Evolutionary conservation across 495 filamentous ascomycete species (phyloP).

Genomic region (Jackrogersella multiformis): DNA sequence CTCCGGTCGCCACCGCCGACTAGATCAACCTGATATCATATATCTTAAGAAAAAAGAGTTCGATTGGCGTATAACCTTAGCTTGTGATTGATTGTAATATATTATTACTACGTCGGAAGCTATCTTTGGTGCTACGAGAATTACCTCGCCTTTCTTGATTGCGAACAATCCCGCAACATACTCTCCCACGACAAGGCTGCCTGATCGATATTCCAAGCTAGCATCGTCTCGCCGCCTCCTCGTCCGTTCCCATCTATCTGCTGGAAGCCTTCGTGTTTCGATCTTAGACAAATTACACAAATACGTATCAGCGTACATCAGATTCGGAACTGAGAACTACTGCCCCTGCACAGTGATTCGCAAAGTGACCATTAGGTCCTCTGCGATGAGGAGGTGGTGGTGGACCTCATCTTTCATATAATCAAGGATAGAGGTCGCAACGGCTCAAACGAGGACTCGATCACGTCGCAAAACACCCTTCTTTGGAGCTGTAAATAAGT

Average conservation of each 20-base stretch:
- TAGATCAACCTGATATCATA: slow-evolving; percentile 19
- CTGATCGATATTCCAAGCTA: slow-evolving; percentile 16
- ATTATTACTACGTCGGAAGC: slow-evolving; percentile 25
- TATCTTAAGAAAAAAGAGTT: slow-evolving; percentile 4
- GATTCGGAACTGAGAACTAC: slow-evolving; percentile 18
- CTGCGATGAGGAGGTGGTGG: slow-evolving; percentile 56
- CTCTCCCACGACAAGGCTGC: slow-evolving; percentile 12
- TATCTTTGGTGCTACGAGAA: slow-evolving; percentile 30
- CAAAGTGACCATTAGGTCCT: slow-evolving; percentile 51
- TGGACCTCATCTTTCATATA: slow-evolving; percentile 48
- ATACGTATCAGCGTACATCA: slow-evolving; percentile 22
- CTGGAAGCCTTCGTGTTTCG: slow-evolving; percentile 42
- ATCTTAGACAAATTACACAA: slow-evolving; percentile 17
- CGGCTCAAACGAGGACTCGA: slow-evolving; percentile 22
- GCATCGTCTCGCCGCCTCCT: slow-evolving; percentile 18
- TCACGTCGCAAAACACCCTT: slow-evolving; percentile 28
- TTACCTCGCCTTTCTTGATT: slow-evolving; percentile 16
- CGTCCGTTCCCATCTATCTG: slow-evolving; percentile 12
- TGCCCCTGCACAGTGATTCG: slow-evolving; percentile 31
- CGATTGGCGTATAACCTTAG: slow-evolving; percentile 16
- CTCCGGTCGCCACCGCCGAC: slow-evolving; percentile 31
- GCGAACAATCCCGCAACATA: slow-evolving; percentile 6
- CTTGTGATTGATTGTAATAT: slow-evolving; percentile 36
- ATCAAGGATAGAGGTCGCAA: slow-evolving; percentile 42
- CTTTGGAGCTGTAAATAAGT: slow-evolving; percentile 21